Evolutionary conservation across 768 basidiomycete species (phyloP), one percentile per base, ranked within the genome.

Genomic region (Inosperma sp.): DNA sequence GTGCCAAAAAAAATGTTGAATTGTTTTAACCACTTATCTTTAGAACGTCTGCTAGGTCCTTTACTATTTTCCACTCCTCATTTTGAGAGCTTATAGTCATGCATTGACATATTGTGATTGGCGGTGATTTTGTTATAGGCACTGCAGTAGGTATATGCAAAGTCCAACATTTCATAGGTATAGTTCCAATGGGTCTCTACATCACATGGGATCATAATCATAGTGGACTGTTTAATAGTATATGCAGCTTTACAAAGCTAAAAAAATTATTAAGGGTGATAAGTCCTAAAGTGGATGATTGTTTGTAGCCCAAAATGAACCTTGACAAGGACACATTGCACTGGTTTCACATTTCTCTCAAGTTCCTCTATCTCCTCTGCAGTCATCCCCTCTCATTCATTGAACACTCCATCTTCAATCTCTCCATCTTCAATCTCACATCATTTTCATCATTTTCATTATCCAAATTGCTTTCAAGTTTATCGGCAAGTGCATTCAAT

Each of bases 121-220:
- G 21, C 55, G 3, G 63, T 68, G 5, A 71, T 55, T 10, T 37
- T 25, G 13, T 68, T 52, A 33, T 71, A 41, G 3, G 63, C 68
- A 3, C 13, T 23, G 5, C 58, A 55, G 48, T 73, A 68, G 3
- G 62, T 33, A 7, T 65, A 7, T 0, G 66, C 63, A 53, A 68
- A 65, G 2, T 57, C 37, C 2, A 74, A 50, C 71, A 76, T 72
- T 37, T 71, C 59, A 33, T 54, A 70, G 0, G 65, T 70, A 5
- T 65, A 72, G 33, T 73, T 72, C 73, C 71, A 76, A 0, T 63
- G 53, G 0, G 69, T 73, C 1, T 46, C n/a, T 0, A 75, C 68
- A 52, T 77, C 67, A 2, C 65, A 60, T 1, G 72, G 72, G 52
- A 73, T 68, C 7, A 63, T 60, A 16, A 62, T 50, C 1, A 59